Evolutionary conservation across 1,284 basidiomycete genomes (phyloP).

Genomic region (Anthracocystis setariae): DNA sequence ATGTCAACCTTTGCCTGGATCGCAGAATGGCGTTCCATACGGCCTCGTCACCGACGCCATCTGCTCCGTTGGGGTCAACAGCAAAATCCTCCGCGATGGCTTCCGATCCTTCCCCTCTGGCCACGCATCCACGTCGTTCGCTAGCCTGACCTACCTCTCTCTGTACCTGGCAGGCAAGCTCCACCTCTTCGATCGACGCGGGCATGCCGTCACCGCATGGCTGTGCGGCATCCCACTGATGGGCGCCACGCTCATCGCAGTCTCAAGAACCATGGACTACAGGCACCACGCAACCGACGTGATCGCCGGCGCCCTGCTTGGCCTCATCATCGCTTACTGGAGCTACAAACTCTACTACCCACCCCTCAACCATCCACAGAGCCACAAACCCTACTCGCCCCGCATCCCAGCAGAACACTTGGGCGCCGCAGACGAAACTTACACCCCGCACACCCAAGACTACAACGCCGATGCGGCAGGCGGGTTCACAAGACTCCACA

Average conservation of each 20-base stretch:
- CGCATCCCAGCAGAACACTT: conserved; percentile 42
- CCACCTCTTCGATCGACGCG: conserved; percentile 84
- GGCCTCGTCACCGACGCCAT: conserved; percentile 80
- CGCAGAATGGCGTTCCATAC: conserved; percentile 73
- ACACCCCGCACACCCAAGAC: background rate
- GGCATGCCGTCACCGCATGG: conserved; percentile 88
- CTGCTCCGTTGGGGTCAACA: conserved; percentile 74
- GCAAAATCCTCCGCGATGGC: conserved; percentile 70
- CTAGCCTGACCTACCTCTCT: conserved; percentile 87
- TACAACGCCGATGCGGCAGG: background rate
- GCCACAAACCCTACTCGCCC: conserved; percentile 55
- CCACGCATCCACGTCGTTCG: conserved; percentile 90
- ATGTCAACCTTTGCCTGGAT: conserved; percentile 78
- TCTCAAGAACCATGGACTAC: conserved; percentile 71
- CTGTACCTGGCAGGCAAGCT: conserved; percentile 82
- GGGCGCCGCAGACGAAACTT: conserved; percentile 4
- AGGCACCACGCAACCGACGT: conserved; percentile 74
- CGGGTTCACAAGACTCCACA: conserved; percentile 14
- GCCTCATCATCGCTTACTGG: conserved; percentile 76
- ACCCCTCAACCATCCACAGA: conserved; percentile 27
- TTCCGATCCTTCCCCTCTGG: conserved; percentile 95
- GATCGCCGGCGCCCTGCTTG: conserved; percentile 80
- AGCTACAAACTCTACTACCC: conserved; percentile 59
- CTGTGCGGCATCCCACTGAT: conserved; percentile 79
- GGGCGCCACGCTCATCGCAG: conserved; percentile 84